Evolutionary conservation across 768 basidiomycete species (phyloP), one percentile per base, ranked within the genome.

Genomic region (Agaricus subrufescens): DNA sequence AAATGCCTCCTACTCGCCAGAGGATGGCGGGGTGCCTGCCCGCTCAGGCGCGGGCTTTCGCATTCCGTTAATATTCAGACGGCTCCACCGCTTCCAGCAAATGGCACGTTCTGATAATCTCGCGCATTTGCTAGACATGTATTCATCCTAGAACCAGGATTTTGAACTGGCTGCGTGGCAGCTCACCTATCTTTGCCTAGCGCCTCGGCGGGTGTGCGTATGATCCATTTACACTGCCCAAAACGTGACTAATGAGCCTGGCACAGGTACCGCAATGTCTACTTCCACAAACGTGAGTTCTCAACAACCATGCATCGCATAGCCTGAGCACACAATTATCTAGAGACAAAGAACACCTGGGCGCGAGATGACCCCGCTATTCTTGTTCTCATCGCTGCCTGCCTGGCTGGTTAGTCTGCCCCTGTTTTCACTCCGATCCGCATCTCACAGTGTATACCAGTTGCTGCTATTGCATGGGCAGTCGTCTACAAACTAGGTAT

Each of bases 341-440:
- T 72, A 91, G 94, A 98, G 77, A 98, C 95, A 19, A 98, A 97
- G 78, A 97, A 98, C 69, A 93, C 90, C 14, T 98, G 95, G 95
- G 94, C 95, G 19, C 78, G 96, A 69, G 96, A 98, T 70, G 96
- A 98, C 67, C 96, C 96, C 23, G 96, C 96, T 27, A 94, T 97
- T 60, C 79, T 98, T 27, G 79, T 98, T 29, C 81, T 98, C 48
- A 86, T 98, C 44, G 81, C 82, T 48, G 87, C 81, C 44, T 93
- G 86, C 68, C 80, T 95, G 23, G 78, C 77, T 51, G 84, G 94
- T 93, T 60, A 51, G 80, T 34, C 7, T 34, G 34, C 34, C 34
- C 34, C 34, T 34, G 34, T 72, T 11, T 4, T 19, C 26, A 25
- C n/a, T n/a, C 11, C 6, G 12, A 3, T 45, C 40, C n/a, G 11